phyloP scores from a whole-genome alignment of 1,284 basidiomycete species.

The Puccinia coronata region DNA sequence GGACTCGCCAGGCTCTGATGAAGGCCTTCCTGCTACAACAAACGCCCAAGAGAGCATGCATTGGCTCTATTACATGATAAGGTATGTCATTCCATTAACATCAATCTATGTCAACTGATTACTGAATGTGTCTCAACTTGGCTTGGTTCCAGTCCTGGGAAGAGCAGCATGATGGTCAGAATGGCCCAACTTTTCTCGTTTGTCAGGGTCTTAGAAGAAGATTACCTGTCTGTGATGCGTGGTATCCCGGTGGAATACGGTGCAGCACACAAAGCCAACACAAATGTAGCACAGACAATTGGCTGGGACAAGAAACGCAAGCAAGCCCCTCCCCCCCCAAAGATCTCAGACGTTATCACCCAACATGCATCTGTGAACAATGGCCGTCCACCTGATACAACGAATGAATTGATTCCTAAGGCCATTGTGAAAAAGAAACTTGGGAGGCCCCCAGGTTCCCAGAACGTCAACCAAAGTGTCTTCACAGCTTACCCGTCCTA shows the following conservation, averaged over 20 bases:
- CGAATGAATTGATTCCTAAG: neutral
- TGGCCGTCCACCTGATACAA: neutral
- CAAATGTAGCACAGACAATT: too few species aligned
- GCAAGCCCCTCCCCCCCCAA: too few species aligned
- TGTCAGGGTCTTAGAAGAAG: too few species aligned
- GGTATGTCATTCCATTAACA: neutral
- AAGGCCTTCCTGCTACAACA: constrained; percentile 2
- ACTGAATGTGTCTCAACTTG: neutral
- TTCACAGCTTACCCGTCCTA: too few species aligned
- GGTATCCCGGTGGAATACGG: too few species aligned
- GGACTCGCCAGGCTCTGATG: neutral
- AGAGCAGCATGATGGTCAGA: neutral
- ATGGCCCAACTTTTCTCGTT: too few species aligned
- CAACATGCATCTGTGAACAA: too few species aligned
- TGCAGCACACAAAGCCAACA: neutral
- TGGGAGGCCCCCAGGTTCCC: neutral
- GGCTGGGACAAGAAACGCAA: too few species aligned
- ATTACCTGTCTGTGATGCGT: too few species aligned
- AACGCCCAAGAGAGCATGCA: constrained; percentile 29
- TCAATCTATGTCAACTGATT: neutral
- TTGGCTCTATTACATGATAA: constrained; percentile 14
- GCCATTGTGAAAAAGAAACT: neutral
- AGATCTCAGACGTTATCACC: too few species aligned
- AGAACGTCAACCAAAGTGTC: neutral
- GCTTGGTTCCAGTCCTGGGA: neutral